Percentiles rank a stretch among this genome's conserved stretches.
These are phyloP conservation scores for Mortierella sp. DNA, from an alignment of 371 early-diverging fungal species.

Conservation along the genomic window DNA sequence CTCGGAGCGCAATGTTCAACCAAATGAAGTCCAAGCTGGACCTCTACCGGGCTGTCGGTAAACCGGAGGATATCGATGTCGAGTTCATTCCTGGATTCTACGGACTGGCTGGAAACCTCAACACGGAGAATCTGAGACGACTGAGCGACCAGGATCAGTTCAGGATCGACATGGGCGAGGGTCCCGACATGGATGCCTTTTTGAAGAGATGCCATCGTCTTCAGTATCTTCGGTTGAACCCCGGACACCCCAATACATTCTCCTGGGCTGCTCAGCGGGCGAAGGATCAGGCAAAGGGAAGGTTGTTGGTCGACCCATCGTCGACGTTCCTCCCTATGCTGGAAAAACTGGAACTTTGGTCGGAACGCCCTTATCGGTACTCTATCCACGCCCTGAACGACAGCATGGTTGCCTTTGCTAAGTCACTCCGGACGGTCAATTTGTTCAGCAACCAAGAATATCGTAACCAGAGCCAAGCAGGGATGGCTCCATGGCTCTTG, in stretches of 20 bases:
- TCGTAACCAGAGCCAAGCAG: neutral
- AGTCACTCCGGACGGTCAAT: neutral
- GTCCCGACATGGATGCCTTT: conserved; percentile 6
- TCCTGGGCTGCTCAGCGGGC: conserved; percentile 14
- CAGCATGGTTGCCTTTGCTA: conserved; percentile 10
- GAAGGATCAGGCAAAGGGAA: neutral
- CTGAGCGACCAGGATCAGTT: neutral
- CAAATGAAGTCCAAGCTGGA: neutral
- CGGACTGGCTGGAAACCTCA: neutral
- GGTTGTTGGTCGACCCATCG: neutral
- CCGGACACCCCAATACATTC: neutral
- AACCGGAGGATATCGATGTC: neutral
- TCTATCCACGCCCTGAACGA: conserved; percentile 18
- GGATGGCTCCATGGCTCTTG: neutral
- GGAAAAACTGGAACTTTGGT: neutral
- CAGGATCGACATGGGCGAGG: conserved; percentile 14
- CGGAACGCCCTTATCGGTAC: neutral
- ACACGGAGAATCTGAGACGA: neutral
- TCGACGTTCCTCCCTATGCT: neutral
- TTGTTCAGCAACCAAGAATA: neutral
- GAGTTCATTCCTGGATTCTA: neutral
- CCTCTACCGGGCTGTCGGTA: conserved; percentile 15
- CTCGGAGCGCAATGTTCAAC: neutral
- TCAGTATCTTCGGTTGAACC: neutral
- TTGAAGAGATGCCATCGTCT: conserved; percentile 11